Evolutionary conservation across 106 monocot genomes (phyloP).

Genomic region (Dioscorea dumetorum): DNA sequence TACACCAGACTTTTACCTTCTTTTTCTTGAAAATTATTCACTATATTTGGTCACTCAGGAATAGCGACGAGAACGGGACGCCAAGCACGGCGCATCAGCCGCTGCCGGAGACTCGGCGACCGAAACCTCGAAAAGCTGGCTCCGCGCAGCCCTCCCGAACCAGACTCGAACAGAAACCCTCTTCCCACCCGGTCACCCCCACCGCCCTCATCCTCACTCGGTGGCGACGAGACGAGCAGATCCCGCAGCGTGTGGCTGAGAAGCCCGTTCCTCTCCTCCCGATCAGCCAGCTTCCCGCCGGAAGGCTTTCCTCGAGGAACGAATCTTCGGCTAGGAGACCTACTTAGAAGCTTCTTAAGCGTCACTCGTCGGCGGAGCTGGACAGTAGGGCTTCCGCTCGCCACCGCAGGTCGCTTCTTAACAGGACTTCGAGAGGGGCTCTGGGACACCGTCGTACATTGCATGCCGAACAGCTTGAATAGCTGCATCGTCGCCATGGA

Average conservation of each 20-base stretch:
- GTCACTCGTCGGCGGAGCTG: too few relatives aligned
- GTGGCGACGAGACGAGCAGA: slow-evolving; percentile 32
- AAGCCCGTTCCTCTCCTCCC: slow-evolving; percentile 18
- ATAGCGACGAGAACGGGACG: slow-evolving; percentile 33
- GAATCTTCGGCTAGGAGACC: too few relatives aligned
- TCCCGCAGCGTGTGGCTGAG: slow-evolving; percentile 21
- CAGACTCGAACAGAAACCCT: too few relatives aligned
- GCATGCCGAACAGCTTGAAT: slow-evolving; percentile 29
- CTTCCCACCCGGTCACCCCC: neutral
- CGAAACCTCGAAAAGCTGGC: too few relatives aligned
- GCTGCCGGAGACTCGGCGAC: neutral
- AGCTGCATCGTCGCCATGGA: slow-evolving; percentile 28
- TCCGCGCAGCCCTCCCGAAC: too few relatives aligned
- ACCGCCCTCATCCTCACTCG: slow-evolving; percentile 2
- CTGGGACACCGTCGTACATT: slow-evolving; percentile 15
- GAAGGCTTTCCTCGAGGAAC: too few relatives aligned
- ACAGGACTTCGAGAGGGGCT: slow-evolving; percentile 26
- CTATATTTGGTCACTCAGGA: slow-evolving; percentile 13
- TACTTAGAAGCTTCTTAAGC: too few relatives aligned
- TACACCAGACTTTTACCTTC: too few relatives aligned
- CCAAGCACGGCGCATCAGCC: slow-evolving; percentile 20
- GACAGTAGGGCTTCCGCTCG: too few relatives aligned
- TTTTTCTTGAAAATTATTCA: too few relatives aligned
- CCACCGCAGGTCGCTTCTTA: too few relatives aligned
- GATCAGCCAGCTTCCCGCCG: neutral